phyloP scores from a whole-genome alignment of 1,284 basidiomycete genomes.

The Megacollybia platyphylla region DNA sequence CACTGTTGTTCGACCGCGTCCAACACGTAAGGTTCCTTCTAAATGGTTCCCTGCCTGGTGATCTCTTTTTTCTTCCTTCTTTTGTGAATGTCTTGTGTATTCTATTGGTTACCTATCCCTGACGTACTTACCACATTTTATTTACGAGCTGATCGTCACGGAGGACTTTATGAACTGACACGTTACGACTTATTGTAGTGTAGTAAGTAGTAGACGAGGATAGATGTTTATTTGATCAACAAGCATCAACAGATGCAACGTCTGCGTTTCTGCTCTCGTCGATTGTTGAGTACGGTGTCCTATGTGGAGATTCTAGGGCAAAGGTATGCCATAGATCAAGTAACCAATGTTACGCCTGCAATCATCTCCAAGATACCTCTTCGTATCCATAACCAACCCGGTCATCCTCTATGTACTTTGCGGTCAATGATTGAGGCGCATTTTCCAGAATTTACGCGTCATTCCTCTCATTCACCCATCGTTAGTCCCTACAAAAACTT shows the following conservation, averaged over 20 bases:
- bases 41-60: slow-evolving; percentile 29
- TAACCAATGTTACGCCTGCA: slow-evolving; percentile 79
- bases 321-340: slow-evolving; percentile 59
- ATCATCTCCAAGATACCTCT: slow-evolving; percentile 69
- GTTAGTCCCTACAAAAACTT: slow-evolving; percentile 93
- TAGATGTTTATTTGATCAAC: background rate
- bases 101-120: slow-evolving; percentile 5
- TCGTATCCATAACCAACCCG: slow-evolving; percentile 62
- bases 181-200: slow-evolving; percentile 7
- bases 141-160: background rate
- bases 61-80: slow-evolving; percentile 6
- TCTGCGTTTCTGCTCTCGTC: background rate
- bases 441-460: slow-evolving; percentile 58
- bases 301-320: slow-evolving; percentile 38
- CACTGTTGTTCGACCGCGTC: slow-evolving; percentile 16
- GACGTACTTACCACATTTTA: background rate
- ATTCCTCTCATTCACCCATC: slow-evolving; percentile 72
- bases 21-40: slow-evolving; percentile 22
- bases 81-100: background rate
- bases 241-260: background rate
- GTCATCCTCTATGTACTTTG: slow-evolving; percentile 83
- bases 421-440: slow-evolving; percentile 79
- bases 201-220: background rate
- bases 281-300: slow-evolving; percentile 3
- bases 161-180: slow-evolving; percentile 2